These are phyloP conservation scores for Pichia sp. DNA, from an alignment of 1,139 yeast genomes.

Conservation along the genomic window DNA sequence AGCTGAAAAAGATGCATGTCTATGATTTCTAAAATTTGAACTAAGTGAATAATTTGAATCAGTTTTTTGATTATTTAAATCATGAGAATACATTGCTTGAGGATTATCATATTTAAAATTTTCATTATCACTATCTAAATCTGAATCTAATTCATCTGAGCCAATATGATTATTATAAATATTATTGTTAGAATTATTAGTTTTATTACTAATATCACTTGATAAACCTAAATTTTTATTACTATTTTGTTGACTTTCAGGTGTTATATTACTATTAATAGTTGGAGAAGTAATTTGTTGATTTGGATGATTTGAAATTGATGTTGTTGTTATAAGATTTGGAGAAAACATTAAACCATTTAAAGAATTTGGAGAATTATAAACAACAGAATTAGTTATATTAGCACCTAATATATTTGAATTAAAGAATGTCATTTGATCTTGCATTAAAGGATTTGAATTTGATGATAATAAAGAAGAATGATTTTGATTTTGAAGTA, in stretches of 20 bases:
- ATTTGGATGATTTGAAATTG: constrained; percentile 15
- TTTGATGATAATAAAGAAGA: background rate
- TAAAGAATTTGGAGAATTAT: constrained; percentile 13
- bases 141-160: constrained; percentile 18
- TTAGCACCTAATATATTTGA: constrained; percentile 6
- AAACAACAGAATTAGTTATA: constrained; percentile 4
- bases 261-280: constrained; percentile 8
- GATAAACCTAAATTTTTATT: background rate
- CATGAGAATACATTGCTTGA: constrained; percentile 12
- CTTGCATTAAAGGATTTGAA: constrained; percentile 1
- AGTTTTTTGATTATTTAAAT: background rate
- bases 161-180: background rate
- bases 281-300: too few species aligned
- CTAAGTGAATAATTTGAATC: background rate
- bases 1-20: constrained; percentile 83
- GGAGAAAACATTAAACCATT: constrained; percentile 13
- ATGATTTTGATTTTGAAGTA: too few species aligned
- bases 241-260: constrained; percentile 10
- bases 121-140: constrained; percentile 14
- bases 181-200: background rate
- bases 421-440: constrained; percentile 9
- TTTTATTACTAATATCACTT: background rate
- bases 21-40: constrained; percentile 24
- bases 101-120: constrained; percentile 11
- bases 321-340: constrained; percentile 6